Percentiles rank a stretch among this genome's conserved stretches.
phyloP scores from a whole-genome alignment of 805 yeast genomes.

The Saccharomycopsis oosterbeekiorum region DNA sequence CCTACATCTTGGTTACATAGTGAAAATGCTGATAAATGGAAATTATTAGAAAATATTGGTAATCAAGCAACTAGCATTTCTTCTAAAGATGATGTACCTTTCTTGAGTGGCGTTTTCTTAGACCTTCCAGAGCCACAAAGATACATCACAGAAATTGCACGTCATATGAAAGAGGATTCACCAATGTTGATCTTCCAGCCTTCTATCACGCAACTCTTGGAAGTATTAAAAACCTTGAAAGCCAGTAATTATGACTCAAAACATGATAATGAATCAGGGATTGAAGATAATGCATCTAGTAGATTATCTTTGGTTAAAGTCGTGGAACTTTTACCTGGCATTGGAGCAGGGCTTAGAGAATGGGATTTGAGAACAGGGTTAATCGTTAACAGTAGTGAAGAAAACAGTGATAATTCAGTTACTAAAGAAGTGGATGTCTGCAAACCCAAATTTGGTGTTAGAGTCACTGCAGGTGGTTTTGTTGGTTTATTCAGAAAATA shows the following conservation, averaged over 20 bases:
- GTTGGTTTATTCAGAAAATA: conserved; percentile 33
- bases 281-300: conserved; percentile 11
- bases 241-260: background rate
- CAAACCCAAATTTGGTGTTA: conserved; percentile 40
- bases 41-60: conserved; percentile 6
- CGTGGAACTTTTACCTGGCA: conserved; percentile 36
- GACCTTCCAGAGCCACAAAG: conserved; percentile 37
- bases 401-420: conserved; percentile 15
- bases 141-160: conserved; percentile 28
- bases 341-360: conserved; percentile 41
- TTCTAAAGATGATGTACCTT: conserved; percentile 19
- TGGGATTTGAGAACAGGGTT: conserved; percentile 38
- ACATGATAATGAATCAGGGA: background rate
- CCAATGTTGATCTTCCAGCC: conserved; percentile 39
- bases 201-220: conserved; percentile 38
- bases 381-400: conserved; percentile 17
- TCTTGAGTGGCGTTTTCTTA: conserved; percentile 35
- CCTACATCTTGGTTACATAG: conserved; percentile 32
- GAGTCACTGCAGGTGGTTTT: conserved; percentile 43
- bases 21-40: background rate
- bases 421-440: conserved; percentile 35
- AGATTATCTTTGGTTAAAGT: conserved; percentile 31
- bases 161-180: conserved; percentile 31
- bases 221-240: conserved; percentile 27
- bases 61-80: conserved; percentile 18